Evolutionary conservation across 2,329 filamentous ascomycete genomes (phyloP).

Genomic region (Zopfia rhizophila): DNA sequence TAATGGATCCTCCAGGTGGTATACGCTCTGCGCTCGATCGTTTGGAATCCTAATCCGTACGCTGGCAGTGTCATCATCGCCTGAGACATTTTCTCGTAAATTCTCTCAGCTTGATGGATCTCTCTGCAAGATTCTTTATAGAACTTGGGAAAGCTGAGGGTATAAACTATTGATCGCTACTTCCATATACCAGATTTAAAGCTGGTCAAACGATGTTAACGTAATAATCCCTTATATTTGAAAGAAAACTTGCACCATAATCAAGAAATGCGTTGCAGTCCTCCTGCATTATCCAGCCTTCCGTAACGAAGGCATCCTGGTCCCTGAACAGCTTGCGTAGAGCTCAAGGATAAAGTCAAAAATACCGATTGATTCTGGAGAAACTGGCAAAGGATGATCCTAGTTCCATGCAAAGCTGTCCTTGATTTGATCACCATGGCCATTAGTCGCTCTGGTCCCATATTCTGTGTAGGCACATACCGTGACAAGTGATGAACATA

Average conservation of each 20-base stretch:
- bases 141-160: slow-evolving; percentile 60
- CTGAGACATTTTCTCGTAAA: slow-evolving; percentile 13
- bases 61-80: slow-evolving; percentile 13
- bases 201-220: slow-evolving; percentile 11
- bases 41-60: slow-evolving; percentile 20
- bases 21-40: slow-evolving; percentile 19
- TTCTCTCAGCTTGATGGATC: slow-evolving; percentile 5
- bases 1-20: slow-evolving; percentile 17
- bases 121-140: slow-evolving; percentile 11
- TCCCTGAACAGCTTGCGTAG: slow-evolving; percentile 72
- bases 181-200: slow-evolving; percentile 67
- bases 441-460: not conserved
- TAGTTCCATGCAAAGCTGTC: slow-evolving; percentile 64
- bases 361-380: slow-evolving; percentile 82
- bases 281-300: slow-evolving; percentile 71
- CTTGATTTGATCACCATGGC: slow-evolving; percentile 11
- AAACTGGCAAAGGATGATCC: slow-evolving; percentile 83
- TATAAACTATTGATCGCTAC: slow-evolving; percentile 86
- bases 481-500: slow-evolving; percentile 25
- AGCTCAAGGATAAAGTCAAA: slow-evolving; percentile 83
- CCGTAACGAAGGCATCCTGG: slow-evolving; percentile 73
- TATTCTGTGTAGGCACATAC: slow-evolving; percentile 11
- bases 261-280: slow-evolving; percentile 76
- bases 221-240: slow-evolving; percentile 80
- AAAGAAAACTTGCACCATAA: slow-evolving; percentile 81